A percentile compares a stretch with the other conserved stretches of the same genome.
These are phyloP conservation scores for cucumber (Cucumis sativus) DNA, from an alignment of 306 rosid genomes.

Conservation along the genomic window Cucumber_9930_V3 NC_026658.2:26022501-26023000, in stretches of 20 bases:
- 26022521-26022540: constrained; percentile 93
- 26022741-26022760: too few relatives aligned
- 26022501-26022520: constrained; percentile 99
- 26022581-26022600: not conserved
- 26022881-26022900: not conserved
- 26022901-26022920: not conserved
- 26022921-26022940: not conserved
- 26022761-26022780: too few relatives aligned
- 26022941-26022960: constrained; percentile 68
- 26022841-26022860: not conserved
- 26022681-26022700: constrained; percentile 57
- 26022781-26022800: not conserved
- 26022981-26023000: constrained; percentile 48
- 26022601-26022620: constrained; percentile 3
- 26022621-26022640: constrained; percentile 95
- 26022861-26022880: not conserved
- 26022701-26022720: not conserved
- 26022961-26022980: constrained; percentile 86
- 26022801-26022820: not conserved
- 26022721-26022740: too few relatives aligned
- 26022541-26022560: constrained; percentile 66
- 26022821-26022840: not conserved
- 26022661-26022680: constrained; percentile 84
- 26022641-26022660: constrained; percentile 89
- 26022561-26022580: not conserved